Conservation (phyloP, 352 stramenopile genomes). For the Peronospora farinosa region DNA sequence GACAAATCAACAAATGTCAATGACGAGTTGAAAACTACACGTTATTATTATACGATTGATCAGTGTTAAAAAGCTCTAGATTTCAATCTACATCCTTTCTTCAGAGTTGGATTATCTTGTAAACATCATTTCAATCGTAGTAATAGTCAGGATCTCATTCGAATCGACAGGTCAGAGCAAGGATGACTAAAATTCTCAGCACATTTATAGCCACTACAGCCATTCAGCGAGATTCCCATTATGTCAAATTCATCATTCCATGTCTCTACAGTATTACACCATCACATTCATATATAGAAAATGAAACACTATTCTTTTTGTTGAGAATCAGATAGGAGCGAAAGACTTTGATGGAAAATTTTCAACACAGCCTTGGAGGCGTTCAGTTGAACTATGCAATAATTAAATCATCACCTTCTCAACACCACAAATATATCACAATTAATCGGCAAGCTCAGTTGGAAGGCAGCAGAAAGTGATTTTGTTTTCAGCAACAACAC, state of each 20-base stretch:
- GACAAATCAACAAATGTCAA: too few relatives aligned
- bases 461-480: constrained; percentile 84
- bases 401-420: constrained; percentile 60
- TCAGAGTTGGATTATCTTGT: constrained; percentile 84
- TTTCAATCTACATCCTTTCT: constrained; percentile 65
- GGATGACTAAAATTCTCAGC: constrained; percentile 67
- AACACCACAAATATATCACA: constrained; percentile 10
- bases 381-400: constrained; percentile 83
- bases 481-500: constrained; percentile 56
- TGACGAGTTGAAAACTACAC: too few relatives aligned
- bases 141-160: not conserved
- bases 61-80: constrained; percentile 84
- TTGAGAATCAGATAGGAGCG: constrained; percentile 80
- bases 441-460: constrained; percentile 60
- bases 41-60: constrained; percentile 35
- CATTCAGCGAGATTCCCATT: constrained; percentile 81
- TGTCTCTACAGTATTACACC: constrained; percentile 7
- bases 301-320: constrained; percentile 9
- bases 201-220: constrained; percentile 30
- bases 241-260: constrained; percentile 72
- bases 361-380: constrained; percentile 52
- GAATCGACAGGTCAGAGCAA: constrained; percentile 57
- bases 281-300: not conserved
- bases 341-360: constrained; percentile 73
- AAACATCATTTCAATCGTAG: constrained; percentile 58